phyloP scores from a whole-genome alignment of 2,329 filamentous ascomycete genomes.

The Cladosporium cucumerinum region DNA sequence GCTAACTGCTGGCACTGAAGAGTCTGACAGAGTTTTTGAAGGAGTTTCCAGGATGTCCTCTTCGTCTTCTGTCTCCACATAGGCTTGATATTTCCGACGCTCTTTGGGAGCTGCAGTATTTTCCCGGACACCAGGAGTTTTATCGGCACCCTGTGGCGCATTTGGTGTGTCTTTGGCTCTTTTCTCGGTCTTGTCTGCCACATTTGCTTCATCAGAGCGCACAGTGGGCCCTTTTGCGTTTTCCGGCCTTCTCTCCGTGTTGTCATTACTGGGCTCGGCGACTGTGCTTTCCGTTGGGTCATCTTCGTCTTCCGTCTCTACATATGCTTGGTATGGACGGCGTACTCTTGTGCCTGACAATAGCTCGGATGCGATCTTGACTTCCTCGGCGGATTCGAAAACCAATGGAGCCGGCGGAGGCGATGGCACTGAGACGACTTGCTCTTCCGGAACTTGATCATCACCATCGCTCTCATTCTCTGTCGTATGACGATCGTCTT shows the following conservation, averaged over 20 bases:
- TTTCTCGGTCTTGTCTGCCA: not conserved
- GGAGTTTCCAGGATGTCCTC: not conserved
- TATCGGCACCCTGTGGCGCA: not conserved
- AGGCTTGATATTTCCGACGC: not conserved
- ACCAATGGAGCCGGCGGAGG: not conserved
- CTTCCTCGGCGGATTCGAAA: not conserved
- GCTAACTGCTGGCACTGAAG: no score
- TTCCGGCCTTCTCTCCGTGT: not conserved
- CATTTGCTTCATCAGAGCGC: not conserved
- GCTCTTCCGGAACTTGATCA: not conserved
- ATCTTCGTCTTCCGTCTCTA: not conserved
- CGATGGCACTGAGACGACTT: not conserved
- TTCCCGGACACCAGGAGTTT: not conserved
- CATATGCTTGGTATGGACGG: not conserved
- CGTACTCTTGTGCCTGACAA: not conserved
- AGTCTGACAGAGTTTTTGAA: not conserved
- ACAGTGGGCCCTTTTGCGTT: not conserved
- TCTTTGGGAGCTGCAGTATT: not conserved
- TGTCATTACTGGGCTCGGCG: not conserved
- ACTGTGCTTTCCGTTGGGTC: not conserved
- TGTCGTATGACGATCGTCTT: not conserved
- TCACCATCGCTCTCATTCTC: no score
- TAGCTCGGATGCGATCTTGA: not conserved
- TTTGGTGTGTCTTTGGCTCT: not conserved
- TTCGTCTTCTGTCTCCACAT: not conserved